These are phyloP conservation scores for Vigna trinervia DNA, from an alignment of 306 rosid species.

Conservation along the genomic window DNA sequence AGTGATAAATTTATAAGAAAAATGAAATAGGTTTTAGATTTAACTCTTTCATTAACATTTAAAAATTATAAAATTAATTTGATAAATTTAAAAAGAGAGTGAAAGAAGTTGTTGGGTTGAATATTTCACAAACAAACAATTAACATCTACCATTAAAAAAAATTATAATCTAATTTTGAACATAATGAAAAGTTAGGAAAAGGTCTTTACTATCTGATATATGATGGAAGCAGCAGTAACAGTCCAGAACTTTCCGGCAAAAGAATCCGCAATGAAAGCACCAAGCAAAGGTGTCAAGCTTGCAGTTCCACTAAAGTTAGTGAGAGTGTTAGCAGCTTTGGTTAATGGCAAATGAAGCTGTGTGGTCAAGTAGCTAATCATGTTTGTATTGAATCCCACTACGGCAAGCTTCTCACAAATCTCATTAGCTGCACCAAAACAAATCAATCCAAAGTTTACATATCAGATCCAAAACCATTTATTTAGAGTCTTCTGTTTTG, in stretches of 20 bases:
- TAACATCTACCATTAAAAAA: no score
- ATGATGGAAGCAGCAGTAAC: slow-evolving; percentile 73
- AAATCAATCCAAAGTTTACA: neutral
- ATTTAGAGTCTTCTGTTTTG: no score
- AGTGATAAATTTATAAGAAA: no score
- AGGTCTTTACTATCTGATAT: slow-evolving; percentile 64
- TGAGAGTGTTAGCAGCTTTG: slow-evolving; percentile 88
- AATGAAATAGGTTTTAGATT: no score
- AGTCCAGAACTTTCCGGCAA: slow-evolving; percentile 83
- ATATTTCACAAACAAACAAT: no score
- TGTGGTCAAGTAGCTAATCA: slow-evolving; percentile 86
- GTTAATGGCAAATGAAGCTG: slow-evolving; percentile 90
- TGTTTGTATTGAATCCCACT: slow-evolving; percentile 83
- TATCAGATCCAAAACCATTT: neutral
- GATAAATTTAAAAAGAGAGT: no score
- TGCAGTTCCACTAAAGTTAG: slow-evolving; percentile 84
- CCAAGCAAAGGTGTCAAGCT: slow-evolving; percentile 94
- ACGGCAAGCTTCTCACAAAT: slow-evolving; percentile 88
- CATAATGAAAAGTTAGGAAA: slow-evolving; percentile 5
- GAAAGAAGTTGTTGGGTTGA: no score
- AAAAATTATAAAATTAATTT: no score
- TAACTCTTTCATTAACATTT: no score
- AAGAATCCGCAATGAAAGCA: slow-evolving; percentile 88
- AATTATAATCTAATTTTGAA: no score
- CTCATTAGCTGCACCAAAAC: slow-evolving; percentile 71